A percentile compares a stretch with the other conserved stretches of the same genome.
Evolutionary conservation across 2,329 filamentous ascomycete species (phyloP).

Genomic region (Setomelanomma holmii): DNA sequence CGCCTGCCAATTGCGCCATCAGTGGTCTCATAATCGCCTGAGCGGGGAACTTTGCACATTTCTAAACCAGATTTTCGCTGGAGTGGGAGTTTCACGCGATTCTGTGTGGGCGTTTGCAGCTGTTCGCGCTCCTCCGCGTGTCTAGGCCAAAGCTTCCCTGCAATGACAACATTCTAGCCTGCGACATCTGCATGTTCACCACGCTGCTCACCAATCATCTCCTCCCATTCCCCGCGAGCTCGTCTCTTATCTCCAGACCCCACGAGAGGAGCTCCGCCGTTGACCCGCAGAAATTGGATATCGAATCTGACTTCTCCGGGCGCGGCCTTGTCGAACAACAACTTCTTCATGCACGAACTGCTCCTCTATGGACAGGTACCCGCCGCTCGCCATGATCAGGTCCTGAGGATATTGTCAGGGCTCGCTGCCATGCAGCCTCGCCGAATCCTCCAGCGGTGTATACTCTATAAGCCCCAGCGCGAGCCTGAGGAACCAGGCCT

Average conservation of each 20-base stretch:
- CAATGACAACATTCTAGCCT: conserved; percentile 17
- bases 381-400: conserved; percentile 63
- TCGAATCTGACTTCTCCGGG: conserved; percentile 25
- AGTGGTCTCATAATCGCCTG: conserved; percentile 33
- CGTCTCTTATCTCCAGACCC: conserved; percentile 32
- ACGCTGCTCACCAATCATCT: conserved; percentile 31
- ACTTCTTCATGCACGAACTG: conserved; percentile 65
- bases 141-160: conserved; percentile 30
- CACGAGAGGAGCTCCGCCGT: conserved; percentile 26
- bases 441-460: conserved; percentile 60
- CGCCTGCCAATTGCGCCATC: conserved; percentile 6
- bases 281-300: conserved; percentile 37
- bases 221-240: conserved; percentile 11
- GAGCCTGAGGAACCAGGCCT: conserved; percentile 52
- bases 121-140: conserved; percentile 19
- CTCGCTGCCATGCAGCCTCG: conserved; percentile 67
- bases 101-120: conserved; percentile 24
- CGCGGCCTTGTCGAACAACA: conserved; percentile 13
- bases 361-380: conserved; percentile 67
- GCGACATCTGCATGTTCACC: conserved; percentile 20
- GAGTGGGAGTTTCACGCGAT: conserved; percentile 11
- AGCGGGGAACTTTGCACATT: conserved; percentile 16
- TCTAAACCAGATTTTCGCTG: conserved; percentile 18
- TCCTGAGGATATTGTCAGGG: conserved; percentile 67
- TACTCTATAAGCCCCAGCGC: conserved; percentile 65